Evolutionary conservation across 495 filamentous ascomycete species (phyloP).

Genomic region (Evansstolkia leycettana): DNA sequence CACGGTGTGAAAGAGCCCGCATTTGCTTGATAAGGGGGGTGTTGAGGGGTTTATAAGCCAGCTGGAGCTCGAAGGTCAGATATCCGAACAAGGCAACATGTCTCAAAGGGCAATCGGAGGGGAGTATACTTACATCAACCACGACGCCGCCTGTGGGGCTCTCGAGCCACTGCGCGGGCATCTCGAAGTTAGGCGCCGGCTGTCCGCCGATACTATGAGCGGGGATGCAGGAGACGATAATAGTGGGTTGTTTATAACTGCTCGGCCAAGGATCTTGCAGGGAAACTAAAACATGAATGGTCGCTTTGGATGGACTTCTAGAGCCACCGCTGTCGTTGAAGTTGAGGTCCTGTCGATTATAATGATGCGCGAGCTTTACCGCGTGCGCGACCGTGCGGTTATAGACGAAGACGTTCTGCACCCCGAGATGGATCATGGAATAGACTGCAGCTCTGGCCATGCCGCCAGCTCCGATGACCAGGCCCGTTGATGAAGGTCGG

Average conservation of each 20-base stretch:
- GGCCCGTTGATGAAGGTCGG: conserved; percentile 50
- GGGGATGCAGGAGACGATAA: conserved; percentile 64
- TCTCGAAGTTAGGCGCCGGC: conserved; percentile 53
- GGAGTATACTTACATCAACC: conserved; percentile 42
- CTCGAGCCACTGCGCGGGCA: conserved; percentile 58
- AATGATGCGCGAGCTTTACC: conserved; percentile 52
- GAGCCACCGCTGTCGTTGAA: conserved; percentile 7
- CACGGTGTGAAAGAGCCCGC: conserved; percentile 38
- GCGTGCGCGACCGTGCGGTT: conserved; percentile 54
- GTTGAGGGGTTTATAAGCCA: conserved; percentile 60
- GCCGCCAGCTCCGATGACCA: conserved; percentile 69
- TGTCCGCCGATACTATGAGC: conserved; percentile 49
- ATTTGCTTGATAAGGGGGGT: conserved; percentile 62
- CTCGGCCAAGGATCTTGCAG: conserved; percentile 50
- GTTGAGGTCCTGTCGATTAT: conserved; percentile 37
- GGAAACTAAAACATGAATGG: conserved; percentile 44
- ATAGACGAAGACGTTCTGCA: conserved; percentile 60
- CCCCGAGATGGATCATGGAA: conserved; percentile 63
- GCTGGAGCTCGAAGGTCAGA: conserved; percentile 15
- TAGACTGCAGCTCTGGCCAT: conserved; percentile 75
- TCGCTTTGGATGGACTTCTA: conserved; percentile 19
- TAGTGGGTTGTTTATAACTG: conserved; percentile 52
- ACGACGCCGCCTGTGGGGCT: conserved; percentile 72
- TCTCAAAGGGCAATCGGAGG: not conserved
- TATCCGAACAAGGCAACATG: conserved; percentile 2